Percentiles rank a stretch among this genome's conserved stretches.
Conservation (phyloP, 306 rosid species). For the Argentina anserina region DNA sequence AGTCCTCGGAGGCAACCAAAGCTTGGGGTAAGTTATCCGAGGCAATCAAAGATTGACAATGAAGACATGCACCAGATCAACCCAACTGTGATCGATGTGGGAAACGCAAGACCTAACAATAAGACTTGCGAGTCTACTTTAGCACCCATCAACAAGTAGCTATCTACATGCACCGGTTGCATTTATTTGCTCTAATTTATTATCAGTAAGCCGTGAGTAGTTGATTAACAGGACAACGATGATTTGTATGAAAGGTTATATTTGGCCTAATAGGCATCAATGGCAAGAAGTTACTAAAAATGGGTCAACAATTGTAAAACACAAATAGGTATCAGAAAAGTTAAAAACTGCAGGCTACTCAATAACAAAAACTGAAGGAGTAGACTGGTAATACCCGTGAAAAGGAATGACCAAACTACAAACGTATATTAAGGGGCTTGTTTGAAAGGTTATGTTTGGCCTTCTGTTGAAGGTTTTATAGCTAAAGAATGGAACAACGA, state of each 20-base stretch:
- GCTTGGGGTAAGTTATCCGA: slow-evolving; percentile 84
- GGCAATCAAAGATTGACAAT: slow-evolving; percentile 65
- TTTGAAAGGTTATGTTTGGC: slow-evolving; percentile 17
- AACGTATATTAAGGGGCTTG: background rate
- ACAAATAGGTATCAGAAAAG: background rate
- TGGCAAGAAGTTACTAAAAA: too few species aligned
- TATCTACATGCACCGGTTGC: too few species aligned
- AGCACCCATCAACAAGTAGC: too few species aligned
- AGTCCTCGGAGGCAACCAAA: slow-evolving; percentile 74
- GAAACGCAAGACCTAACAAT: slow-evolving; percentile 72
- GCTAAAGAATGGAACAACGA: slow-evolving; percentile 51
- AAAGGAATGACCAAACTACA: background rate
- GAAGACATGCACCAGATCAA: slow-evolving; percentile 75
- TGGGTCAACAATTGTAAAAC: too few species aligned
- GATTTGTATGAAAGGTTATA: too few species aligned
- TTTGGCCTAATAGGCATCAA: too few species aligned
- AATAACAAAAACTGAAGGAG: background rate
- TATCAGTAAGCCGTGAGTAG: too few species aligned
- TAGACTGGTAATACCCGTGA: background rate
- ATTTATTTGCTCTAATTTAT: too few species aligned
- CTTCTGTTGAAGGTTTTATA: slow-evolving; percentile 30
- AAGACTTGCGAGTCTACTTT: too few species aligned
- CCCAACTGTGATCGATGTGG: slow-evolving; percentile 87
- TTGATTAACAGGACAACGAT: too few species aligned
- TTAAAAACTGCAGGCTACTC: background rate